Percentiles rank a stretch among this genome's conserved stretches.
Conservation (phyloP, 2,329 filamentous ascomycete genomes). For the Fusarium hostae region DNA sequence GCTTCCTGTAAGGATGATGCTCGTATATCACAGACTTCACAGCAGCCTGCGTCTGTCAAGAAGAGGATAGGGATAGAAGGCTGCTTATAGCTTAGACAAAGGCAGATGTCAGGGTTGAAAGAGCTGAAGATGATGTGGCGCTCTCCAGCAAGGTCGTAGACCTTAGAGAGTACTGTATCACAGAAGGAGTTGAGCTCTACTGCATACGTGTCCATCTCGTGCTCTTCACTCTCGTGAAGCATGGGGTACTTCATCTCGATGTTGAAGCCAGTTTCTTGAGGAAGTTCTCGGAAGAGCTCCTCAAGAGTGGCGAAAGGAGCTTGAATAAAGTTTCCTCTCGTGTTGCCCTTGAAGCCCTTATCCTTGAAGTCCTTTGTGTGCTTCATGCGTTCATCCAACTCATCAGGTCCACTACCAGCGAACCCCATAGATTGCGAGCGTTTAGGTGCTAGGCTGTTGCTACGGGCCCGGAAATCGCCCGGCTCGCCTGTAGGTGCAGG, state of each 20-base stretch:
- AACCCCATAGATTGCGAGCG: slow-evolving; percentile 68
- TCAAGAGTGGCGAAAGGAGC: slow-evolving; percentile 95
- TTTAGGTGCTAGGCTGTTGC: slow-evolving; percentile 56
- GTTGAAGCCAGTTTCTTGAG: slow-evolving; percentile 89
- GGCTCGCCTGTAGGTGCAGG: slow-evolving; percentile 49
- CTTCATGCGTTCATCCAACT: slow-evolving; percentile 87
- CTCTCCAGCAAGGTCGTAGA: slow-evolving; percentile 84
- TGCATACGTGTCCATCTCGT: slow-evolving; percentile 96
- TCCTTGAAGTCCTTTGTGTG: slow-evolving; percentile 94
- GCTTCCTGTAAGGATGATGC: slow-evolving; percentile 95
- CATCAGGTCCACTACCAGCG: slow-evolving; percentile 52
- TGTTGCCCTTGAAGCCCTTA: slow-evolving; percentile 96
- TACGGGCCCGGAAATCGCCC: slow-evolving; percentile 45
- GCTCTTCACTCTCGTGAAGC: slow-evolving; percentile 93
- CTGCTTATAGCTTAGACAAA: slow-evolving; percentile 95
- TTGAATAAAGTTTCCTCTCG: slow-evolving; percentile 92
- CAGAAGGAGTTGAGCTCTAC: slow-evolving; percentile 97
- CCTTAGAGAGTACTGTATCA: slow-evolving; percentile 88
- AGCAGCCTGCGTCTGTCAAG: slow-evolving; percentile 88
- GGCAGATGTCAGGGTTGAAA: slow-evolving; percentile 97
- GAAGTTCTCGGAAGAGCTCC: slow-evolving; percentile 88
- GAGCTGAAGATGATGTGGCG: slow-evolving; percentile 97
- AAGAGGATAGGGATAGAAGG: slow-evolving; percentile 96
- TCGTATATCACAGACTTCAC: slow-evolving; percentile 84
- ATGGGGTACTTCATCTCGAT: slow-evolving; percentile 99